Conservation (phyloP, 106 monocot species). For the Dendrobium huoshanense region DNA sequence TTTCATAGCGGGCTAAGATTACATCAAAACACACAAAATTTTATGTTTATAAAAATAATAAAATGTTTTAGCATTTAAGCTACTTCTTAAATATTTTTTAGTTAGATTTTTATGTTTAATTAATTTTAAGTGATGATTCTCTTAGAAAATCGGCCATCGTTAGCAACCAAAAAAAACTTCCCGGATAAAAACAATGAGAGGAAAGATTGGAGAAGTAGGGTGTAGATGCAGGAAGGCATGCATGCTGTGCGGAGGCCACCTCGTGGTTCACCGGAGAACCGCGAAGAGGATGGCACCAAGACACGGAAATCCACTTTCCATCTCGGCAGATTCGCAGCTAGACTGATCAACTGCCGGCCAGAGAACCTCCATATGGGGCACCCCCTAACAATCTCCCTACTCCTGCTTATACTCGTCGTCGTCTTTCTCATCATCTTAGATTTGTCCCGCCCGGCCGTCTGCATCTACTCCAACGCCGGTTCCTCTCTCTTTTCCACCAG, state of each 20-base stretch:
- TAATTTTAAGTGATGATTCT: too few species aligned
- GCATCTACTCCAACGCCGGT: neutral
- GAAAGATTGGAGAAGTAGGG: neutral
- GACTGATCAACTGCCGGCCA: neutral
- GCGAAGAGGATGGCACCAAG: neutral
- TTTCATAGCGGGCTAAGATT: too few species aligned
- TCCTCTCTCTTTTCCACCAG: neutral
- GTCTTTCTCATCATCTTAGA: neutral
- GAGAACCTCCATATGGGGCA: neutral
- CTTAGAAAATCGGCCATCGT: too few species aligned
- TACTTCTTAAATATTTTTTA: too few species aligned
- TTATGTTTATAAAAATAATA: too few species aligned
- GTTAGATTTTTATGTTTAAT: too few species aligned
- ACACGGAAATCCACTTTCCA: neutral
- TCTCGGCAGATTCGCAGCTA: neutral
- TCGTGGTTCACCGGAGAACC: neutral
- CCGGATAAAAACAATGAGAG: neutral
- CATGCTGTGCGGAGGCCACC: neutral
- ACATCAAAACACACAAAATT: too few species aligned
- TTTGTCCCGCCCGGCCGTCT: neutral
- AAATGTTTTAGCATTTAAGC: too few species aligned
- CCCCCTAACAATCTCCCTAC: neutral
- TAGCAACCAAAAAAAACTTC: neutral
- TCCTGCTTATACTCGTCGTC: neutral
- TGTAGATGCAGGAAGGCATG: constrained; percentile 6